Evolutionary conservation across 495 filamentous ascomycete genomes (phyloP).

Genomic region (Daldinia vernicosa): DNA sequence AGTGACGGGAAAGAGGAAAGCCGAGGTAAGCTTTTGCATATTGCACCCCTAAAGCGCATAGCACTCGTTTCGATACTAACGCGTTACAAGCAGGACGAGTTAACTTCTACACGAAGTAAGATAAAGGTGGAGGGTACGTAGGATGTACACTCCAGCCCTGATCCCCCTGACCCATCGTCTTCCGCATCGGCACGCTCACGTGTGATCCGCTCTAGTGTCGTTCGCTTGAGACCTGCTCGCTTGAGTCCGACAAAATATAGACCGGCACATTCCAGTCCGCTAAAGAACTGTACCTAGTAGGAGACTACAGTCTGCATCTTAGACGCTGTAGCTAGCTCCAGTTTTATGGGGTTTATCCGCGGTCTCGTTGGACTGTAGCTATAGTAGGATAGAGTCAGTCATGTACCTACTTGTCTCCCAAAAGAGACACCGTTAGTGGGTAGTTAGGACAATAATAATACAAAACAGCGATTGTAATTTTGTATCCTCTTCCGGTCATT

Average conservation of each 20-base stretch:
- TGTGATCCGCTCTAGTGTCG: background rate
- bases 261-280: conserved; percentile 15
- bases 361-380: background rate
- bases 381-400: background rate
- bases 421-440: background rate
- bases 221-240: background rate
- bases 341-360: background rate
- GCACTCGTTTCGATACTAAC: conserved; percentile 31
- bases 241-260: background rate
- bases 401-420: background rate
- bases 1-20: conserved; percentile 79
- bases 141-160: conserved; percentile 14
- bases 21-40: conserved; percentile 64
- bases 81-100: conserved; percentile 44
- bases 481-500: background rate
- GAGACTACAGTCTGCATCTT: background rate
- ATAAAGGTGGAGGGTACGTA: conserved; percentile 42
- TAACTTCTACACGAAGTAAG: conserved; percentile 42
- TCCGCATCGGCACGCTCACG: background rate
- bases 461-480: background rate
- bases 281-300: conserved; percentile 9
- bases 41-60: background rate
- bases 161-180: background rate
- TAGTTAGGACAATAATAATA: background rate
- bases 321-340: background rate